Evolutionary conservation across 1,139 yeast genomes (phyloP).

Genomic region (Hansenula sp.): DNA sequence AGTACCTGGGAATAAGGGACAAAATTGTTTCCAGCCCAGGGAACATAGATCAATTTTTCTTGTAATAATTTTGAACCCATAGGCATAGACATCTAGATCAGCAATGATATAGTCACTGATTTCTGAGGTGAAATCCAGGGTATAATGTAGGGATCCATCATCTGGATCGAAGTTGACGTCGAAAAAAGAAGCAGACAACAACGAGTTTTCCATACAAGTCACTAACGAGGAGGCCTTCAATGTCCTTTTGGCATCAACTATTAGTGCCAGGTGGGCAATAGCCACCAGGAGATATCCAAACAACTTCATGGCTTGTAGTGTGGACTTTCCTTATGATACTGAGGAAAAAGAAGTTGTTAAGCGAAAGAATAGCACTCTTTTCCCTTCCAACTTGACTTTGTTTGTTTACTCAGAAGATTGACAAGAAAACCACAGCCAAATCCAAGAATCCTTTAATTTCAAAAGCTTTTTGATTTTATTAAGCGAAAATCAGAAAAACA

Average conservation of each 20-base stretch:
- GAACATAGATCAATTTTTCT: conserved; percentile 51
- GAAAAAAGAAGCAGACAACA: conserved; percentile 60
- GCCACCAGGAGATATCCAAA: conserved; percentile 24
- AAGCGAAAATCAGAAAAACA: no score
- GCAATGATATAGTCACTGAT: conserved; percentile 56
- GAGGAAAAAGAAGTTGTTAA: no score
- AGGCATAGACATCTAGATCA: conserved; percentile 64
- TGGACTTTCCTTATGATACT: no score
- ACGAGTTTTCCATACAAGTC: conserved; percentile 68
- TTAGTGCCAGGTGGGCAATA: neutral
- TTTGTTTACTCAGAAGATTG: no score
- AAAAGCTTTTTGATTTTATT: no score
- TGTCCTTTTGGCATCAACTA: conserved; percentile 26
- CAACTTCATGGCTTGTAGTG: neutral
- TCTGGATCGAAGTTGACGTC: conserved; percentile 69
- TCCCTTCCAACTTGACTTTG: no score
- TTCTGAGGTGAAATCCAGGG: conserved; percentile 59
- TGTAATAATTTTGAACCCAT: conserved; percentile 63
- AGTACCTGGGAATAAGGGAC: conserved; percentile 71
- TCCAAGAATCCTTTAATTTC: no score
- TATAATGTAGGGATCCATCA: conserved; percentile 54
- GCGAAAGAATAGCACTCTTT: no score
- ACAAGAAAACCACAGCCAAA: no score
- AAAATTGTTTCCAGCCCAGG: conserved; percentile 73
- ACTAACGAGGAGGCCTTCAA: conserved; percentile 66